phyloP scores from a whole-genome alignment of 345 rosid genomes.

The Linum usitatissimum region DNA sequence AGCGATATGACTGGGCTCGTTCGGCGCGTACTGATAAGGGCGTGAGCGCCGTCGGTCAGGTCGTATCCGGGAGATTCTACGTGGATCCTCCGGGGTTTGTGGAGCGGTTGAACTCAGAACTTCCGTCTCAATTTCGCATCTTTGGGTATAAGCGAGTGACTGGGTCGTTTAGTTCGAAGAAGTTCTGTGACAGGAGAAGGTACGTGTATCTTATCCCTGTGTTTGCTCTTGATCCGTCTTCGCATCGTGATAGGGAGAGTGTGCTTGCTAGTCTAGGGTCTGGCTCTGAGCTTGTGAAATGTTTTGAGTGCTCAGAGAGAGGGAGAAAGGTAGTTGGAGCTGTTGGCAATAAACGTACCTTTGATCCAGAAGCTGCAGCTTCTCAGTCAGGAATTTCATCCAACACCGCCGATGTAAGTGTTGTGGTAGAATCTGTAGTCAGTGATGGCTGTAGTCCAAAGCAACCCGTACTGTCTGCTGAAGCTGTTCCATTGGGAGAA shows the following conservation, averaged over 20 bases:
- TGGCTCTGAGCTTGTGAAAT: conserved; percentile 56
- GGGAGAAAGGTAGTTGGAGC: conserved; percentile 67
- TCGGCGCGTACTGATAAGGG: conserved; percentile 95
- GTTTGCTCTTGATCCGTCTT: conserved; percentile 65
- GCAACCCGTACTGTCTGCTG: not conserved
- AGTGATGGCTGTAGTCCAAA: not conserved
- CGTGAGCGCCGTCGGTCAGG: conserved; percentile 96
- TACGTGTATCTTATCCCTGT: conserved; percentile 83
- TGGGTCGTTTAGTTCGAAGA: conserved; percentile 66
- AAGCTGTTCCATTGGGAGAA: not conserved
- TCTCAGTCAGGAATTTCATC: not conserved
- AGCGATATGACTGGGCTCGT: conserved; percentile 74
- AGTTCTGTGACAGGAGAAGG: conserved; percentile 86
- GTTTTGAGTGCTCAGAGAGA: conserved; percentile 72
- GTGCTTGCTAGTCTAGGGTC: conserved; percentile 68
- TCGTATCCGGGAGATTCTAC: conserved; percentile 78
- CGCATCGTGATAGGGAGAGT: conserved; percentile 76
- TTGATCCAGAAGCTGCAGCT: conserved; percentile 19
- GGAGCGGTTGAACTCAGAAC: conserved; percentile 53
- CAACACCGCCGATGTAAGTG: too few relatives aligned
- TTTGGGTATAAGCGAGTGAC: conserved; percentile 78
- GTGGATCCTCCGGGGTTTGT: conserved; percentile 87
- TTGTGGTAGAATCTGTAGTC: too few relatives aligned
- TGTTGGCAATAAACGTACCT: conserved; percentile 44
- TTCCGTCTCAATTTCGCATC: conserved; percentile 54